Base-by-base conservation (phyloP, 371 early-diverging fungal genomes). In the Rhizomucor pusillus region DNA sequence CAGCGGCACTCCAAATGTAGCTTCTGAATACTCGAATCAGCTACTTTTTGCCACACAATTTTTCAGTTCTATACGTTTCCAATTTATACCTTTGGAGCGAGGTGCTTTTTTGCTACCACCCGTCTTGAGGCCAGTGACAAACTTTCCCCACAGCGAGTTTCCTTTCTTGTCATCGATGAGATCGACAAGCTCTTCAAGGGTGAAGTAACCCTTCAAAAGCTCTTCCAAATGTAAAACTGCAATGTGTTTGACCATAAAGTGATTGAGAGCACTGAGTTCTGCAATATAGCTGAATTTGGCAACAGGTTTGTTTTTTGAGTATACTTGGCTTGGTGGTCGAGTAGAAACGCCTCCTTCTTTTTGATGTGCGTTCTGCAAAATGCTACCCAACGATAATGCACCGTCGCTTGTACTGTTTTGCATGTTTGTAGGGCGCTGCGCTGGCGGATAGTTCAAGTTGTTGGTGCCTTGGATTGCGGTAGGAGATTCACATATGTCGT, bases 1-100 rank as follows among this genome's bases (percentile, higher is more conserved):
- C 39, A 98, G 66, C 5, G 92, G 81, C 1, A 93, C 93, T n/a
- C 96, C 95, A 77, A 98, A 98, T 1, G 92, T 85, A 35, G 92
- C 82, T 62, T 86, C 84, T 65, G 70, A 65, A 59, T 50, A 20
- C 22, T 48, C 39, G 52, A 10, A 62, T 18, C 19, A 20, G 19
- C 35, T 12, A 39, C 36, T 20, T 37, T 14, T 4, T 14, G n/a
- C n/a, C n/a, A n/a, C n/a, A n/a, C n/a, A n/a, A n/a, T n/a, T n/a
- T n/a, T n/a, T n/a, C n/a, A n/a, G n/a, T n/a, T n/a, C 1, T 12
- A n/a, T 16, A 24, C 9, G 33, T 24, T 43, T 52, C 16, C 24
- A 43, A n/a, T 16, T 20, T 37, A n/a, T 74, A 84, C 86, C 85
- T 80, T 84, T 86, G n/a, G 67, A 55, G 53, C 69, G 71, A n/a